Percentiles rank a stretch among this genome's conserved stretches.
Evolutionary conservation across 2,329 filamentous ascomycete species (phyloP).

Genomic region (Aspergillus nomiae): DNA sequence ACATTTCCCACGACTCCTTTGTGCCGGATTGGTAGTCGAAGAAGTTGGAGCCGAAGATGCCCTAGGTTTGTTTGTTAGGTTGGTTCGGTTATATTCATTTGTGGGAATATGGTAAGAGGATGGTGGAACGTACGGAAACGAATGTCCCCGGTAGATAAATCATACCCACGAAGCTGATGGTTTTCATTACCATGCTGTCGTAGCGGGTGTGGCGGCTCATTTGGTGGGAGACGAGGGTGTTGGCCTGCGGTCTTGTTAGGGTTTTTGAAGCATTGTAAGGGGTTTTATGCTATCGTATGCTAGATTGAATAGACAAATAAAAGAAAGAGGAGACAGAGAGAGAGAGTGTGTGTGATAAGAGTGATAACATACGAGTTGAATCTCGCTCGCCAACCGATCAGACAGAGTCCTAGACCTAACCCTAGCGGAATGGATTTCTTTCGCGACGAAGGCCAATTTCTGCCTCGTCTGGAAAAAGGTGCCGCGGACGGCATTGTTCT

Average conservation of each 20-base stretch:
- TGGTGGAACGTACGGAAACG: slow-evolving; percentile 26
- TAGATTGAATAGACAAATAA: not conserved
- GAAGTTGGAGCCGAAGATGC: slow-evolving; percentile 39
- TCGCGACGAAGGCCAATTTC: slow-evolving; percentile 21
- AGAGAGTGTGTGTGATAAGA: not conserved
- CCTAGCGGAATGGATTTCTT: slow-evolving; percentile 30
- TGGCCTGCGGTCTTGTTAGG: slow-evolving; percentile 24
- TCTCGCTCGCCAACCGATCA: slow-evolving; percentile 36
- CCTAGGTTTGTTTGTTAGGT: slow-evolving; percentile 17
- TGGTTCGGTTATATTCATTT: not conserved
- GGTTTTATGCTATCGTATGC: not conserved
- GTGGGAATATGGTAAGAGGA: no score
- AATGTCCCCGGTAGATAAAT: slow-evolving; percentile 33
- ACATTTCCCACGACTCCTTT: slow-evolving; percentile 25
- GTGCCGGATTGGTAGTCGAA: slow-evolving; percentile 29
- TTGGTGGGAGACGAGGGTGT: slow-evolving; percentile 36
- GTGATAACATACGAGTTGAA: slow-evolving; percentile 28
- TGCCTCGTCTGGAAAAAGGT: slow-evolving; percentile 11
- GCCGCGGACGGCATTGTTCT: not conserved
- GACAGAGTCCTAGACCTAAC: slow-evolving; percentile 30
- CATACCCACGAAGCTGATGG: slow-evolving; percentile 30
- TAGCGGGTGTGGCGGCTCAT: slow-evolving; percentile 24
- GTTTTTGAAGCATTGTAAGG: not conserved
- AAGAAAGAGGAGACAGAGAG: not conserved
- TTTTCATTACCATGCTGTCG: slow-evolving; percentile 35